Conservation (phyloP, 208 protist species). For the Acanthamoeba castellanii region DNA sequence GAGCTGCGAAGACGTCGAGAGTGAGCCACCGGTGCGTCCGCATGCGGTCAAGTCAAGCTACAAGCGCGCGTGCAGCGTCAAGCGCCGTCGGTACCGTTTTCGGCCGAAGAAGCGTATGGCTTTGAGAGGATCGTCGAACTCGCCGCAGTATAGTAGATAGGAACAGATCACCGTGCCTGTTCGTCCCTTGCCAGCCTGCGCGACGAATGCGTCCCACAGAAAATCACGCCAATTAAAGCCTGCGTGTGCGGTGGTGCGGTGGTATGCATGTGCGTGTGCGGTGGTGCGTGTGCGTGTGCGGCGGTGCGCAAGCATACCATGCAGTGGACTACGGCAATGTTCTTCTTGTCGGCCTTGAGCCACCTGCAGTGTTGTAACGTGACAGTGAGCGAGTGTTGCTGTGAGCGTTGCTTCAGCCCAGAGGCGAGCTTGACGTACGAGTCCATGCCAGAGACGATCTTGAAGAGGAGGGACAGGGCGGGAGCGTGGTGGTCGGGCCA, state of each 20-base stretch:
- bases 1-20: background rate
- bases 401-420: too few species aligned
- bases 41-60: too few species aligned
- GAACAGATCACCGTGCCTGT: slow-evolving; percentile 77
- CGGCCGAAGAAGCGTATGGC: slow-evolving; percentile 57
- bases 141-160: slow-evolving; percentile 73
- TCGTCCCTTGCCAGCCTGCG: slow-evolving; percentile 79
- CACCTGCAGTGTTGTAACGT: slow-evolving; percentile 8
- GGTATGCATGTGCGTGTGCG: background rate
- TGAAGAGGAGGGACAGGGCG: slow-evolving; percentile 62
- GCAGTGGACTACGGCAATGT: slow-evolving; percentile 69
- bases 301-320: background rate
- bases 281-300: background rate
- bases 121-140: slow-evolving; percentile 24
- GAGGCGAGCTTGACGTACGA: background rate
- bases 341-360: slow-evolving; percentile 72
- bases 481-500: slow-evolving; percentile 77
- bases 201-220: background rate
- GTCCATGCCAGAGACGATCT: slow-evolving; percentile 50
- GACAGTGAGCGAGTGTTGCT: background rate
- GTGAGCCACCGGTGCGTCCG: background rate
- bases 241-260: background rate
- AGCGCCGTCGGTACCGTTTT: background rate
- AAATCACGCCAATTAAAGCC: background rate
- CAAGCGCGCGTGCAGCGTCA: too few species aligned